Base-by-base conservation (phyloP, 2,329 filamentous ascomycete genomes). In the Penicillium sp. region DNA sequence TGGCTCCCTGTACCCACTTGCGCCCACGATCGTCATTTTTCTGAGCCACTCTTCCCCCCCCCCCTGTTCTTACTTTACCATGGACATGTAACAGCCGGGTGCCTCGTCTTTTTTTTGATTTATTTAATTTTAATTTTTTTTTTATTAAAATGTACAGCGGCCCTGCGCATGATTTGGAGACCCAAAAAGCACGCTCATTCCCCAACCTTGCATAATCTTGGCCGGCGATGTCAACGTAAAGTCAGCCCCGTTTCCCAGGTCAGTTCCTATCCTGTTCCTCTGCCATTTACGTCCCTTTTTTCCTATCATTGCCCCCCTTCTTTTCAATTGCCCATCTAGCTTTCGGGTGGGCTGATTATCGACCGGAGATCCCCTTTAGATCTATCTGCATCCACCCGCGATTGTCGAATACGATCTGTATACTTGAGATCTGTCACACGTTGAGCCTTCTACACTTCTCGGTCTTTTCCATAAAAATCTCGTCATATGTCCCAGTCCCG, bases 401-500 rank as follows among this genome's bases (percentile, higher is more conserved):
- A 36, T 38, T 21, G 36, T 38, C 36, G 21, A 21, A 39, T 16
- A 39, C 18, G 34, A 29, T 23, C 29, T 28, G 24, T 33, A 48
- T 52, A 49, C 44, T 46, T 51, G 39, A 15, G 33, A 29, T 21
- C 29, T 18, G 9, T 38, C 36, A 21, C 36, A 5, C 18, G 15
- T 47, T 38, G 29, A 44, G 21, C 45, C 24, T 34, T 29, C 21
- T 2, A 15, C 31, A 15, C 6, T 50, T 29, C 18, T 45, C 42
- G 33, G 16, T 47, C 44, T 33, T 42, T 44, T 44, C 33, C 39
- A 45, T 45, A 51, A 54, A 55, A 16, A 28, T 49, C 43, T 62
- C 57, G 61, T 67, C 66, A 10, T 71, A 73, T 73, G 70, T 71
- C 69, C 60, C 67, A 68, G 61, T 53, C 62, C 57, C 62, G 63